Base-by-base conservation (phyloP, 1,139 yeast genomes). In the Nakaseomyces uthaithaninus region DNA sequence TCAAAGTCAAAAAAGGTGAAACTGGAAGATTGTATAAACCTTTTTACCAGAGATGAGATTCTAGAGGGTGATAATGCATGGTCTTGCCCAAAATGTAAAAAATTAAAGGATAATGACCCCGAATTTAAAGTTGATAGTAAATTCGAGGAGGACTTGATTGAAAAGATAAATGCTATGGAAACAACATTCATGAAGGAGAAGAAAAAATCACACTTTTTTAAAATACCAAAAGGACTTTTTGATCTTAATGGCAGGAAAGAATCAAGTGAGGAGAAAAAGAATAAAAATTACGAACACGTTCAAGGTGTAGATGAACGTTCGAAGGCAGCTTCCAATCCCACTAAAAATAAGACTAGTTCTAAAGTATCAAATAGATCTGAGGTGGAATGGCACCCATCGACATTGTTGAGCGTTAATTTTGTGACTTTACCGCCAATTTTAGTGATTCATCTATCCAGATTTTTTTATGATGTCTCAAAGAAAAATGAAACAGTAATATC, bases 41-140 rank as follows among this genome's bases (percentile, higher is more conserved):
- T 77, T 51, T 80, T 76, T 54, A 76, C 80, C 1, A 73, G 72
- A 45, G 82, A 80, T 43, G 89, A 80, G 55, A 59, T 76, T 1
- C 60, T 80, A 41, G 69, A 74, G 7, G 84, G 81, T 14, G 85
- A 79, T 12, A 78, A 80, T 57, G 80, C 82, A 8, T 80, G 89
- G 89, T 67, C 72, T 43, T 80, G 89, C 61, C 84, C 87, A 3
- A 69, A 70, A 41, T 80, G 89, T 62, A 38, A 36, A 39, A 44
- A 27, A 12, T 14, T 27, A 6, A 27, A 14, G 10, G 30, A 27
- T 10, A 14, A 2, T 14, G 3, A 27, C 10, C 17, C 30, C 12
- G 15, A 4, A 14, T 12, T 9, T 27, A 3, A 12, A 18, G 30
- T 4, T 12, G 17, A 27, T 27, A 27, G 17, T 27, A 2, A 3